Percentiles rank a stretch among this genome's conserved stretches.
phyloP scores from a whole-genome alignment of 129 eudicot species.

The Ambrosia trifida region DNA sequence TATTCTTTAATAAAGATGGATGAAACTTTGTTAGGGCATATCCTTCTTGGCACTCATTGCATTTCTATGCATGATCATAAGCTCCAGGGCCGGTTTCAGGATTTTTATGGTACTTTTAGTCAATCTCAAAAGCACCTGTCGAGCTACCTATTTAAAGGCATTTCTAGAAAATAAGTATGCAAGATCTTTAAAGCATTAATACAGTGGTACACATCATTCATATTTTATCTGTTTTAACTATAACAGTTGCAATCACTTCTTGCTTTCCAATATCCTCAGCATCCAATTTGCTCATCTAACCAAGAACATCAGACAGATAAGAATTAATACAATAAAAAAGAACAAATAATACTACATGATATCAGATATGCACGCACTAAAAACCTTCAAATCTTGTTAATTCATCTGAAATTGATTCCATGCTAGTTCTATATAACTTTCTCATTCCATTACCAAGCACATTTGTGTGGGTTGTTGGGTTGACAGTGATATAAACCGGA shows the following conservation, averaged over 20 bases:
- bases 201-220: not conserved
- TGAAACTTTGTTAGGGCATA: not conserved
- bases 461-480: not conserved
- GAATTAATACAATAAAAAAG: not conserved
- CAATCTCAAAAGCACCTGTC: conserved; percentile 2
- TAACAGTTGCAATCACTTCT: not conserved
- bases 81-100: not conserved
- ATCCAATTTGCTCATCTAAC: conserved; percentile 2
- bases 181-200: not conserved
- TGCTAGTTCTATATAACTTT: conserved; percentile 7
- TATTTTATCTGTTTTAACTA: not conserved
- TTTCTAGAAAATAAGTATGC: not conserved
- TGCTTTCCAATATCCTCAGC: not conserved
- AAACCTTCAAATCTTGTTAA: not conserved
- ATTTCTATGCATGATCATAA: not conserved
- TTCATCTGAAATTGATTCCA: not conserved
- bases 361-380: not conserved
- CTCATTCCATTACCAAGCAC: not conserved
- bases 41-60: not conserved
- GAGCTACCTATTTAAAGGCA: not conserved
- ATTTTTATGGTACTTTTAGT: not conserved
- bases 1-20: not conserved
- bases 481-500: conserved; percentile 8
- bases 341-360: not conserved
- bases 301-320: conserved; percentile 4